These are phyloP conservation scores for Hortiboletus campestris DNA, from an alignment of 768 basidiomycete genomes.

Conservation along the genomic window DNA sequence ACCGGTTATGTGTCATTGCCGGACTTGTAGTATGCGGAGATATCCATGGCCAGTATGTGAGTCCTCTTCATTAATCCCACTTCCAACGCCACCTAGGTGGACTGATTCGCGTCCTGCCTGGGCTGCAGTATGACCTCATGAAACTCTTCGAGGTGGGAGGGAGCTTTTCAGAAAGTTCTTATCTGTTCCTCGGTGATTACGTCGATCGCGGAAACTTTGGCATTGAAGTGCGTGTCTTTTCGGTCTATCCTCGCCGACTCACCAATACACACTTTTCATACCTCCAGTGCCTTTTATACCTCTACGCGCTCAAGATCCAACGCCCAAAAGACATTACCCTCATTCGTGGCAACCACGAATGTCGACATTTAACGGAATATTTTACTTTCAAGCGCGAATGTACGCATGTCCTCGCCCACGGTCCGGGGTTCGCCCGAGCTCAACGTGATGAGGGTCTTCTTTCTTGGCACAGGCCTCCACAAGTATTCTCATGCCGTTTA, in stretches of 20 bases:
- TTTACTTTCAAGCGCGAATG: conserved; percentile 99
- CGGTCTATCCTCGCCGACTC: neutral
- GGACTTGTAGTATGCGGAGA: conserved; percentile 79
- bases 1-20: conserved; percentile 6
- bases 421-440: conserved; percentile 3
- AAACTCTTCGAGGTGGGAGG: conserved; percentile 97
- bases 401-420: conserved; percentile 38
- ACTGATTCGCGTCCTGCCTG: neutral
- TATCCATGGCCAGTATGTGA: conserved; percentile 96
- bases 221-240: conserved; percentile 52
- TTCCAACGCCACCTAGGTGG: conserved; percentile 38
- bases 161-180: conserved; percentile 75
- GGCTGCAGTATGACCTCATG: conserved; percentile 88
- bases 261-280: neutral
- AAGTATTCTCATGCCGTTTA: conserved; percentile 56
- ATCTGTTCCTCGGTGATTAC: conserved; percentile 95
- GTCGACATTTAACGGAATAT: conserved; percentile 93
- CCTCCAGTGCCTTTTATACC: conserved; percentile 79
- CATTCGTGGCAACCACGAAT: conserved; percentile 96
- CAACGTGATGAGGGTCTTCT: conserved; percentile 7
- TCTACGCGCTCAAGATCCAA: conserved; percentile 91
- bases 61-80: conserved; percentile 51
- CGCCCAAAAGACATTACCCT: conserved; percentile 80
- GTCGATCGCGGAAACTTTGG: conserved; percentile 95
- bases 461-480: conserved; percentile 24